Percentiles rank a stretch among this genome's conserved stretches.
Conservation (phyloP, 1,284 basidiomycete genomes). For the Malassezia sympodialis region DNA sequence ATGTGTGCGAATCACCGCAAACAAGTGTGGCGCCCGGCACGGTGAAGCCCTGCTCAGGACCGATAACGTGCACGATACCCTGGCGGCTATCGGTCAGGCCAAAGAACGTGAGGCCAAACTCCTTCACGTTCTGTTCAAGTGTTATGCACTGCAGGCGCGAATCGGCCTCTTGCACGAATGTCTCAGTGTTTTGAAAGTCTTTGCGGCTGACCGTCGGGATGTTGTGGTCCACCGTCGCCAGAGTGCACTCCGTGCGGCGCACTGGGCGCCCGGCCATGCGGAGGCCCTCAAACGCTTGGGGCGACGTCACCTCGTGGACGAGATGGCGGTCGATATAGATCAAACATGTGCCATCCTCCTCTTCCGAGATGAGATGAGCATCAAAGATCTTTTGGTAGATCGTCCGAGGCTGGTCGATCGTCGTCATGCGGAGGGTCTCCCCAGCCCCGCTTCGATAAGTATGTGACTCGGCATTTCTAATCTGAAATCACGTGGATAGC, state of each 20-base stretch:
- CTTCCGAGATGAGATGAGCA: slow-evolving; percentile 37
- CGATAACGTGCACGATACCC: slow-evolving; percentile 47
- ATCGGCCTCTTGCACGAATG: slow-evolving; percentile 42
- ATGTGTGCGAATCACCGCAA: slow-evolving; percentile 47
- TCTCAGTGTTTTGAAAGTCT: slow-evolving; percentile 39
- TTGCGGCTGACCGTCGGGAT: slow-evolving; percentile 44
- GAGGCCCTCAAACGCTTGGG: slow-evolving; percentile 45
- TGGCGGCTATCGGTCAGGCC: slow-evolving; percentile 43
- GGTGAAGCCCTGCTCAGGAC: slow-evolving; percentile 46
- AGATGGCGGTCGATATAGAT: slow-evolving; percentile 46
- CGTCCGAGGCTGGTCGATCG: slow-evolving; percentile 21
- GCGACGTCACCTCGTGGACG: slow-evolving; percentile 47
- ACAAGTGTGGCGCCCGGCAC: slow-evolving; percentile 44
- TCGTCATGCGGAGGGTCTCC: not conserved
- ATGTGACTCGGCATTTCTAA: slow-evolving; percentile 10
- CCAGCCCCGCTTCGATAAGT: not conserved
- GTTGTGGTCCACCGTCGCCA: slow-evolving; percentile 47
- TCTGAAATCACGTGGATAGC: slow-evolving; percentile 8
- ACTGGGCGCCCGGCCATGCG: slow-evolving; percentile 36
- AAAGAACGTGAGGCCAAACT: slow-evolving; percentile 47
- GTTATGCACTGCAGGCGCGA: slow-evolving; percentile 45
- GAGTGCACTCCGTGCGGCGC: slow-evolving; percentile 43
- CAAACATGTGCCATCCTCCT: slow-evolving; percentile 39
- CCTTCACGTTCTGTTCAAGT: slow-evolving; percentile 44
- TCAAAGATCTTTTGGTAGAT: slow-evolving; percentile 47